These are phyloP conservation scores for Cardamine chenopodiifolia DNA, from an alignment of 345 rosid species.

Conservation along the genomic window DNA sequence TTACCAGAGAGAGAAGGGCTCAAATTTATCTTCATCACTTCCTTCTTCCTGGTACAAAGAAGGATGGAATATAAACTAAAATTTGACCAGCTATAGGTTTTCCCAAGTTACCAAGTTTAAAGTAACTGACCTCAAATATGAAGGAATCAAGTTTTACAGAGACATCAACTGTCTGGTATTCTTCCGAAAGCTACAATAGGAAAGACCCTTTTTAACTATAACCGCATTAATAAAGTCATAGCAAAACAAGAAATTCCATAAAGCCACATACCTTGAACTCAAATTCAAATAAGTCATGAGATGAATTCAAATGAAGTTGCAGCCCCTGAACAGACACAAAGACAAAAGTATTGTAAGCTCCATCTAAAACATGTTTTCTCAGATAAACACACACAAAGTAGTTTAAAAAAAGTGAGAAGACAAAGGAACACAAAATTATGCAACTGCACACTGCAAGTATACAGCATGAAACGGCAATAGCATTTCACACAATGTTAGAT, in stretches of 20 bases:
- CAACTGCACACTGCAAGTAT: neutral
- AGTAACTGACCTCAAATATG: constrained; percentile 70
- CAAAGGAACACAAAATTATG: neutral
- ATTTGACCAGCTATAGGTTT: constrained; percentile 9
- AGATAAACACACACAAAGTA: neutral
- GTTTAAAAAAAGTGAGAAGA: neutral
- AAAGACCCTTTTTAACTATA: constrained; percentile 39
- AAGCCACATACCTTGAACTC: constrained; percentile 89
- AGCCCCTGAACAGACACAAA: constrained; percentile 66
- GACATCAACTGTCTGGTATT: constrained; percentile 74
- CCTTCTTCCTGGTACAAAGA: constrained; percentile 56
- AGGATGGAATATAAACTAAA: constrained; percentile 15
- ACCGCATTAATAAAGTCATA: constrained; percentile 21
- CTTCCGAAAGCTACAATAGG: constrained; percentile 67
- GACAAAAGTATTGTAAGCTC: constrained; percentile 27
- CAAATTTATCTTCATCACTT: constrained; percentile 54
- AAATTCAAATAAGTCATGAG: constrained; percentile 86
- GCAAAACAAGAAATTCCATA: constrained; percentile 34
- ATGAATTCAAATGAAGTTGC: constrained; percentile 75
- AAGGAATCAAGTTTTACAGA: constrained; percentile 73
- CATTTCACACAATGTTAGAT: constrained; percentile 18
- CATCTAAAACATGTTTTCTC: constrained; percentile 4
- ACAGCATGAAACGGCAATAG: constrained; percentile 2
- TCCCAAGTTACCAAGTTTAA: constrained; percentile 27
- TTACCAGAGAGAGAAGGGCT: constrained; percentile 73